phyloP scores from a whole-genome alignment of 2,329 filamentous ascomycete genomes.

The Cryphonectria parasitica region DNA sequence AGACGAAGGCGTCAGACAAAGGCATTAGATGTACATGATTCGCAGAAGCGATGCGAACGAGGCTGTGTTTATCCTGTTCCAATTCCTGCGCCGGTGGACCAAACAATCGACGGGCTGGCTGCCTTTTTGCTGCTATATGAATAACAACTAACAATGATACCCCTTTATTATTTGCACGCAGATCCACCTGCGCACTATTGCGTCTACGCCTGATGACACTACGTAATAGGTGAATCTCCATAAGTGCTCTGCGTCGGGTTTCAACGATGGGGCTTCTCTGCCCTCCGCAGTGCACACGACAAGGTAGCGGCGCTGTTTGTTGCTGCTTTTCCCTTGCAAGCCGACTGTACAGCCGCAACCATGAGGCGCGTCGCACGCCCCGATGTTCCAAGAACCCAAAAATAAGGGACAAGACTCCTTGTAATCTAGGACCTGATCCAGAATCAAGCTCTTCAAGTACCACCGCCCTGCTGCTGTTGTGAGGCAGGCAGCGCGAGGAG shows the following conservation, averaged over 20 bases:
- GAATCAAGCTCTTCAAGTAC: not conserved
- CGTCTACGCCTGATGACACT: too few species aligned
- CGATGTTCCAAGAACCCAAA: not conserved
- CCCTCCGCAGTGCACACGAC: not conserved
- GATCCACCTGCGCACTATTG: not conserved
- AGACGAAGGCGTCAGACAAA: constrained; percentile 2
- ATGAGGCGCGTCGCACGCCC: not conserved
- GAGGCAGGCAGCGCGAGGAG: constrained; percentile 15
- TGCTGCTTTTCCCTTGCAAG: not conserved
- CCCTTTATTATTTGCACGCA: not conserved
- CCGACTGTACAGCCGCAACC: not conserved
- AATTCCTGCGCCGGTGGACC: not conserved
- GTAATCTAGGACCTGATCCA: not conserved
- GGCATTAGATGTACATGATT: not conserved
- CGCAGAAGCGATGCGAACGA: not conserved
- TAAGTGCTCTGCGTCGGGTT: not conserved
- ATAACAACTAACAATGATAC: constrained; percentile 22
- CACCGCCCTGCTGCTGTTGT: constrained; percentile 23
- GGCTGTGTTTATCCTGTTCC: constrained; percentile 8
- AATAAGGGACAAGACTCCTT: not conserved
- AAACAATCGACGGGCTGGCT: constrained; percentile 5
- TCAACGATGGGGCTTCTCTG: not conserved
- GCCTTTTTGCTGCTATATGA: constrained; percentile 9
- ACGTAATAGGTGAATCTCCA: not conserved
- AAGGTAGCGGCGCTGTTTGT: not conserved